These are phyloP conservation scores for Daldinia sp. DNA, from an alignment of 2,329 filamentous ascomycete genomes.

Conservation along the genomic window DNA sequence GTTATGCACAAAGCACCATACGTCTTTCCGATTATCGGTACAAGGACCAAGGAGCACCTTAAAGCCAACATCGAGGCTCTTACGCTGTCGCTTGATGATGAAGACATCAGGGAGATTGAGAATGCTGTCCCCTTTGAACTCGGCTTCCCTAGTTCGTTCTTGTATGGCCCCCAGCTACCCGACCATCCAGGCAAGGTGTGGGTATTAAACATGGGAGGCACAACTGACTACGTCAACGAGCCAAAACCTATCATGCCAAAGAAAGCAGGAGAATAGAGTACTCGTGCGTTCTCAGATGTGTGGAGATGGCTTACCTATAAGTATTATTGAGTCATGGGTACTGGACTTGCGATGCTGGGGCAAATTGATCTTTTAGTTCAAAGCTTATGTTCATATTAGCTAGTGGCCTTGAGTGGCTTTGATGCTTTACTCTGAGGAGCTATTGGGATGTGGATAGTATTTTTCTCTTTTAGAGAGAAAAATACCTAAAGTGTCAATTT, in stretches of 20 bases:
- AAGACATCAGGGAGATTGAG: constrained; percentile 65
- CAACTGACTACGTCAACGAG: constrained; percentile 59
- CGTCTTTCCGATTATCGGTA: constrained; percentile 63
- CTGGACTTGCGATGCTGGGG: background rate
- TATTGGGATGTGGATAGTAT: background rate
- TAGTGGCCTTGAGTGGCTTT: background rate
- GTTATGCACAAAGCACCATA: constrained; percentile 60
- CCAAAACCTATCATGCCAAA: constrained; percentile 53
- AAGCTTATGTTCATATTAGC: background rate
- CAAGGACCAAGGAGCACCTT: constrained; percentile 61
- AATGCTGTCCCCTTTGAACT: constrained; percentile 59
- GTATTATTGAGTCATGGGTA: background rate
- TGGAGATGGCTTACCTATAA: constrained; percentile 33
- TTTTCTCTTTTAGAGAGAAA: background rate
- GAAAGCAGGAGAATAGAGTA: constrained; percentile 54
- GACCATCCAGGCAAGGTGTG: constrained; percentile 53
- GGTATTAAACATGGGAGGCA: constrained; percentile 57
- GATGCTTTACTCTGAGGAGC: too few species aligned
- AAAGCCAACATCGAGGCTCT: constrained; percentile 65
- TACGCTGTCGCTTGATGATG: constrained; percentile 56
- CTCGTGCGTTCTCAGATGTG: constrained; percentile 29
- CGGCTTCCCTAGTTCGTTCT: constrained; percentile 66
- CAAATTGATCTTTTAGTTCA: background rate
- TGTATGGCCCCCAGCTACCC: constrained; percentile 52
- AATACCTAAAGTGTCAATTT: background rate